Conservation (phyloP, 73 alveolate species). For the Tetrahymena elliotti region DNA sequence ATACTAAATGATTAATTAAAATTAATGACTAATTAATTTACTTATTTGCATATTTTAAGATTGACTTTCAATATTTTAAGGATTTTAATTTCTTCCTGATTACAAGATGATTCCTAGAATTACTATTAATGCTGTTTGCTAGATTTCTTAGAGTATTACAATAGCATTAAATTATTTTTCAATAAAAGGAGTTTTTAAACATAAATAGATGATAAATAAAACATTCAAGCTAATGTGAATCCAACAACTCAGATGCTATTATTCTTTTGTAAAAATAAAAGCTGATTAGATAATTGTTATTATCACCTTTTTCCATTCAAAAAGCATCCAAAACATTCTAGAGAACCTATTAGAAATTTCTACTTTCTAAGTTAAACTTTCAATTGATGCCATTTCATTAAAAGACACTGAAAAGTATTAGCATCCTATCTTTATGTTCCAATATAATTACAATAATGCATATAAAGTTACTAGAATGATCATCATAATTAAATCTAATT, state of each 20-base stretch:
- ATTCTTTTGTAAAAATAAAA: not conserved
- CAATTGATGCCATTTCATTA: not conserved
- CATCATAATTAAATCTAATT: not conserved
- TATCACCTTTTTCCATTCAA: not conserved
- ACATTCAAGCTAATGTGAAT: not conserved
- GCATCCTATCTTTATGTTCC: not conserved
- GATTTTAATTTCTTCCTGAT: not conserved
- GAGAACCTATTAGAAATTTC: not conserved
- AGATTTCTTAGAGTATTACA: not conserved
- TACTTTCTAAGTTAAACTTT: not conserved
- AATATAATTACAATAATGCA: not conserved
- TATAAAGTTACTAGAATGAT: not conserved
- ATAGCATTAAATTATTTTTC: too few species aligned
- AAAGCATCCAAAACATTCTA: not conserved
- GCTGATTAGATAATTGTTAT: not conserved
- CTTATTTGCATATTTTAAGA: not conserved
- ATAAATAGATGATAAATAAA: too few species aligned
- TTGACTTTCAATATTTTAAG: not conserved
- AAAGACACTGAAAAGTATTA: not conserved
- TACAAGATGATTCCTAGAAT: not conserved
- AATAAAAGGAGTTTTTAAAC: not conserved
- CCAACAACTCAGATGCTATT: not conserved
- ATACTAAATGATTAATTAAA: too few species aligned
- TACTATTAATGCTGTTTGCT: too few species aligned
- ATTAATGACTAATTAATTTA: too few species aligned